Conservation (phyloP, 192 early-diverging fungal genomes). For the Helicostylum pulchrum region DNA sequence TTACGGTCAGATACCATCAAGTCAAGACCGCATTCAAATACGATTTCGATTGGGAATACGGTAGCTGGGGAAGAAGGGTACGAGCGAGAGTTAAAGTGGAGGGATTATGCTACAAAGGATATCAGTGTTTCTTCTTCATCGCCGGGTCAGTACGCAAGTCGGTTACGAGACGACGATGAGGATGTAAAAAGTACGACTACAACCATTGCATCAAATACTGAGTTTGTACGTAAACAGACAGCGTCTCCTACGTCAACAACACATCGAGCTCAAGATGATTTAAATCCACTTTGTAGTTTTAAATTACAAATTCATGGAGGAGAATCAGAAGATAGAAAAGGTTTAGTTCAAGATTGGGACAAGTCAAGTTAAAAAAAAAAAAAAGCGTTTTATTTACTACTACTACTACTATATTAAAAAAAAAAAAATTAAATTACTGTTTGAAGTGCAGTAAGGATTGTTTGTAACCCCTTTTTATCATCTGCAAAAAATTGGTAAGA, state of each 20-base stretch:
- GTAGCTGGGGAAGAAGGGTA: conserved; percentile 9
- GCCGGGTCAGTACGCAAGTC: background rate
- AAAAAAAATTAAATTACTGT: conserved; percentile 1
- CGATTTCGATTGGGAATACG: conserved; percentile 12
- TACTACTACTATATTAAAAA: background rate
- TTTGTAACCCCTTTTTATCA: conserved; percentile 11
- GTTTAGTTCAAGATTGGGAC: conserved; percentile 7
- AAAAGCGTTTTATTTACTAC: background rate
- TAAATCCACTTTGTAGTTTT: conserved; percentile 13
- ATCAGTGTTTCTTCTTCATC: background rate
- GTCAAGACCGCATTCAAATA: conserved; percentile 13
- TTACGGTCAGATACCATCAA: background rate
- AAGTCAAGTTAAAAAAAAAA: conserved; percentile 1
- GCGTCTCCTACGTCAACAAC: background rate
- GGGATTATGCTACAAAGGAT: background rate
- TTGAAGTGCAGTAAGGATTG: conserved; percentile 22
- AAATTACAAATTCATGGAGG: conserved; percentile 4
- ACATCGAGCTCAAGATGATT: conserved; percentile 16
- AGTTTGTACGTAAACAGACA: too few relatives aligned
- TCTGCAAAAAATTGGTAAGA: conserved; percentile 22
- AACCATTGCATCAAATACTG: background rate
- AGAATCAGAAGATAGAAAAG: conserved; percentile 17
- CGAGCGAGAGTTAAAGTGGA: conserved; percentile 9
- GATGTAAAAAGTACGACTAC: background rate
- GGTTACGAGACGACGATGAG: background rate